Evolutionary conservation across 2,329 filamentous ascomycete genomes (phyloP), one percentile per base, ranked within the genome.

Genomic region (Clathrospora elynae): DNA sequence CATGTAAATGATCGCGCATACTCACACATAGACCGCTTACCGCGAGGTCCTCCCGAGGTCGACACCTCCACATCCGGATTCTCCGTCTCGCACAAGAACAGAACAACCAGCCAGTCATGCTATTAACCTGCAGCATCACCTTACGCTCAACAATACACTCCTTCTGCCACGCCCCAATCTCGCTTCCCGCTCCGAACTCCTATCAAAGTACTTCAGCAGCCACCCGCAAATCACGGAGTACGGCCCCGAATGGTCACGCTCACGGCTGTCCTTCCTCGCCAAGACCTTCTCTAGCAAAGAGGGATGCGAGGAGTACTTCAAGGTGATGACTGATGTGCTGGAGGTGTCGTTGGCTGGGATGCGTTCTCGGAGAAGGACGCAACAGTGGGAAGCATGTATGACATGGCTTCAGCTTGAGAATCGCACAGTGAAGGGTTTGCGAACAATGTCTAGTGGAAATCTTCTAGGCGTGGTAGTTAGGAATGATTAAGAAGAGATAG

Each of bases 141-240:
- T 55, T 70, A 9, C 61, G 64, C 24, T 49, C 40, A 18, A 46
- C 47, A 32, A 51, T 60, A 7, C 52, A 63, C 34, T 36, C 46
- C 6, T 70, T 70, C 45, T 68, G 64, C 52, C 16, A 46, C 30
- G 58, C 65, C 9, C 54, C 68, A 24, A 23, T 68, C 18, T 42
- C 52, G 8, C 60, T 57, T 6, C 59, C 60, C 9, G 19, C 57
- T 4, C 63, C 62, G 42, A 55, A 18, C 57, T 70, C 3, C 55
- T 70, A 3, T 34, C 49, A 24, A 44, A 46, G 14, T 62, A 59
- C 55, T 69, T 71, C 44, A 44, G 48, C 35, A 31, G 28, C 10
- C 19, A 26, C 10, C 68, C 68, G 8, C 62, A 52, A 12, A 75
- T 75, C 44, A 68, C 67, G 2, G 73, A 75, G 56, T 71, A 75